Percentiles rank a stretch among this genome's conserved stretches.
Evolutionary conservation across 2,329 filamentous ascomycete species (phyloP).

Genomic region (Bipolaris sorokiniana): DNA sequence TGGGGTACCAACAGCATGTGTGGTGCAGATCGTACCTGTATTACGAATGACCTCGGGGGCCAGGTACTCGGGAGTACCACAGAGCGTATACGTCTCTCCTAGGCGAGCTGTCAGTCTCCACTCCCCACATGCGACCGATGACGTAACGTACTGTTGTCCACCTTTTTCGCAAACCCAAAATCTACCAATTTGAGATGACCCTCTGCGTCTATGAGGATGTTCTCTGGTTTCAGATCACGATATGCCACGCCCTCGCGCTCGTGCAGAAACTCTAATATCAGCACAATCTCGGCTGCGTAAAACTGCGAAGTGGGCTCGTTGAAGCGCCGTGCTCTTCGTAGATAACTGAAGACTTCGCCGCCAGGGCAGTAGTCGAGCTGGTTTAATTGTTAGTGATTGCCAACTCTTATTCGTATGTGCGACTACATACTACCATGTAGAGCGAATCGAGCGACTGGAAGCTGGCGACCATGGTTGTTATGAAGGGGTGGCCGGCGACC

Average conservation of each 20-base stretch:
- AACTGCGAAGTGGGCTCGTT: constrained; percentile 79
- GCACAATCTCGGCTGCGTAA: constrained; percentile 82
- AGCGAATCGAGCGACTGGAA: constrained; percentile 80
- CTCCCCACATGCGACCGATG: background rate
- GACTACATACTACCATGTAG: constrained; percentile 69
- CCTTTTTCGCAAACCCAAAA: constrained; percentile 83
- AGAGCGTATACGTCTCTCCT: constrained; percentile 81
- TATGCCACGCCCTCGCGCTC: constrained; percentile 82
- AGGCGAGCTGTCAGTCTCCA: constrained; percentile 16
- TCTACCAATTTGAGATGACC: constrained; percentile 84
- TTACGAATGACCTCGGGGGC: constrained; percentile 85
- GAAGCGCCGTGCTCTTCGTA: constrained; percentile 78
- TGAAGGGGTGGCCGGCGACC: constrained; percentile 81
- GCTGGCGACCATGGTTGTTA: constrained; percentile 77
- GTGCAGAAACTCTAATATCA: constrained; percentile 81
- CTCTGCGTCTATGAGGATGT: constrained; percentile 76
- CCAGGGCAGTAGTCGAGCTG: constrained; percentile 80
- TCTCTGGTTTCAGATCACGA: constrained; percentile 82
- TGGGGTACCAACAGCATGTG: constrained; percentile 5
- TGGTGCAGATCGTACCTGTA: constrained; percentile 60
- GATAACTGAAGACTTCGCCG: constrained; percentile 83
- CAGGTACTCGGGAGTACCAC: constrained; percentile 83
- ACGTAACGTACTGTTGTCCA: constrained; percentile 62
- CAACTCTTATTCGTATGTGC: constrained; percentile 26
- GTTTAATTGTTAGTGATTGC: constrained; percentile 22